Base-by-base conservation (phyloP, 768 basidiomycete species). In the Naganishia onofrii region DNA sequence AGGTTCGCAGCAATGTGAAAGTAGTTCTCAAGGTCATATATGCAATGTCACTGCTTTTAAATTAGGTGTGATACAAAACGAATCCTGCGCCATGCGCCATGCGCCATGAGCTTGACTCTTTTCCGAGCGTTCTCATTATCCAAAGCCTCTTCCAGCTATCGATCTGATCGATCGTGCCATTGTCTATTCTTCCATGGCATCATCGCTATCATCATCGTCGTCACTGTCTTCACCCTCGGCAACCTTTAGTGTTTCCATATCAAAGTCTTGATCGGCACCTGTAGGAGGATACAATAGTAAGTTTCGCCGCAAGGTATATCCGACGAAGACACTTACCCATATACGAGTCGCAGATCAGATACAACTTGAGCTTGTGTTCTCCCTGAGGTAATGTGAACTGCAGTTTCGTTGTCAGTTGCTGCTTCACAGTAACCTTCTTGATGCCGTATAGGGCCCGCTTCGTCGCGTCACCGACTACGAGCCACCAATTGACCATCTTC, bases 401-500 rank as follows among this genome's bases (percentile, higher is more conserved):
- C 52, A 99, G 87, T 76, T 93, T 93, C 71, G 90, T 89, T 21
- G 84, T 83, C n/a, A 97, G 85, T 73, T 80, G 84, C 80, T 88
- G 83, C 73, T 84, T 84, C 64, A 83, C 80, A 0, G 95, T 95
- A 34, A 97, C 91, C 52, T 89, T 89, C 86, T 94, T 87, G 84
- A 91, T 85, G 84, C 82, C 91, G 84, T 92, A 88, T 15, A 99
- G 84, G 74, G 92, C 90, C 44, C 88, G 87, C n/a, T 87, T 88
- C 15, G 73, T 66, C 3, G 72, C 70, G 60, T 94, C 90, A n/a
- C 92, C 93, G 15, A 97, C 85, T 56, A 98, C 93, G 38, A 97
- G 85, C 94, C 94, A 98, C 95, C 94, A 98, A 76, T 93, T 93
- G 68, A 90, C 88, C 81, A 92, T 86, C 84, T 97, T 97, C 81